Conservation (phyloP, 768 basidiomycete genomes). For the Amanita molliuscula region DNA sequence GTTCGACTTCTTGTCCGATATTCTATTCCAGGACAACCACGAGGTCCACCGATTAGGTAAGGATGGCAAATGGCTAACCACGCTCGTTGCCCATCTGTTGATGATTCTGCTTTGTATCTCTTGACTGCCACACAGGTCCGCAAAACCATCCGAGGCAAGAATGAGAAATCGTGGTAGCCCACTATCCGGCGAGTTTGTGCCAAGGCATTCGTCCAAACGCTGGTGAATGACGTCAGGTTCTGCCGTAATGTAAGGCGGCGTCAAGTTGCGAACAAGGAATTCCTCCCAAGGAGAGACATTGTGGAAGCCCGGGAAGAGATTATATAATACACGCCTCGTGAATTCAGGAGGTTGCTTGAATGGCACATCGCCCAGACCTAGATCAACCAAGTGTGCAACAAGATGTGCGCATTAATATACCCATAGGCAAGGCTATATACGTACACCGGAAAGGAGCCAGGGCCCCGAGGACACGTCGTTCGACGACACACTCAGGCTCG, state of each 20-base stretch:
- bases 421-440: slow-evolving; percentile 14
- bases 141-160: slow-evolving; percentile 58
- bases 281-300: slow-evolving; percentile 58
- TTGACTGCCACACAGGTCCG: slow-evolving; percentile 40
- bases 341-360: slow-evolving; percentile 69
- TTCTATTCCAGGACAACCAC: slow-evolving; percentile 3
- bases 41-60: slow-evolving; percentile 13
- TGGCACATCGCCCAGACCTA: slow-evolving; percentile 61
- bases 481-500: slow-evolving; percentile 57
- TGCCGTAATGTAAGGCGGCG: slow-evolving; percentile 59
- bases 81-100: slow-evolving; percentile 39
- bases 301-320: slow-evolving; percentile 50
- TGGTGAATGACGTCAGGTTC: slow-evolving; percentile 55
- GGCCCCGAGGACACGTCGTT: slow-evolving; percentile 64
- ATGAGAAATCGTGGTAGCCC: slow-evolving; percentile 40
- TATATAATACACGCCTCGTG: slow-evolving; percentile 56
- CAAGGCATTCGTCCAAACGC: slow-evolving; percentile 23
- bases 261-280: slow-evolving; percentile 49
- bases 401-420: no score
- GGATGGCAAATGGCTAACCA: slow-evolving; percentile 21
- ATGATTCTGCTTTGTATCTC: slow-evolving; percentile 36
- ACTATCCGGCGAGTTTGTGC: slow-evolving; percentile 1
- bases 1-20: not conserved
- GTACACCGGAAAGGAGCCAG: slow-evolving; percentile 70
- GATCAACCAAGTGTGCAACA: no score